phyloP scores from a whole-genome alignment of 1,139 yeast genomes.

The Kodamaea ohmeri region DNA sequence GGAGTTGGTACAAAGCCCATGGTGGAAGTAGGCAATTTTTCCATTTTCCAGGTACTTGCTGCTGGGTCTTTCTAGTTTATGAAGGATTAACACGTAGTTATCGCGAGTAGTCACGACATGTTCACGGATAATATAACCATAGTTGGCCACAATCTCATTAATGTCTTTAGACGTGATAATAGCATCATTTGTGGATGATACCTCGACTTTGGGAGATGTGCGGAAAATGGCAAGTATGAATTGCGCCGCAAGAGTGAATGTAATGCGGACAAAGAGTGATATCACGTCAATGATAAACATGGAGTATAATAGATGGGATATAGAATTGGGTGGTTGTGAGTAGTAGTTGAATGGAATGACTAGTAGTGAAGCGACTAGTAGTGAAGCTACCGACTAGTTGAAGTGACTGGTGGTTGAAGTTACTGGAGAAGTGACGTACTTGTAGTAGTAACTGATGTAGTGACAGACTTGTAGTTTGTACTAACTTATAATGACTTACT shows the following conservation, averaged over 20 bases:
- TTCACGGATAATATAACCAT: conserved; percentile 67
- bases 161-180: conserved; percentile 46
- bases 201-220: conserved; percentile 3
- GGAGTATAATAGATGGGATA: background rate
- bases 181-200: conserved; percentile 9
- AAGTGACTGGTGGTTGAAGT: too few species aligned
- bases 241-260: conserved; percentile 2
- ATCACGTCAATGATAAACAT: conserved; percentile 2
- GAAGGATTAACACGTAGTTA: conserved; percentile 42
- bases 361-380: too few species aligned
- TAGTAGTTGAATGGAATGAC: background rate
- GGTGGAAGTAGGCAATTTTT: conserved; percentile 45
- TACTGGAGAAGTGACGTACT: too few species aligned
- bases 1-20: conserved; percentile 46
- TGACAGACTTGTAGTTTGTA: too few species aligned
- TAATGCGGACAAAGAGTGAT: conserved; percentile 1
- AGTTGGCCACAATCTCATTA: conserved; percentile 59
- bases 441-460: too few species aligned
- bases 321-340: background rate
- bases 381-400: too few species aligned
- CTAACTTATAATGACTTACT: too few species aligned
- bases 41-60: conserved; percentile 8
- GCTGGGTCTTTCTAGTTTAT: conserved; percentile 24
- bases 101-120: conserved; percentile 59
- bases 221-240: conserved; percentile 1